phyloP scores from a whole-genome alignment of 78 protist genomes.

The Pelomyxa schiedti region DNA sequence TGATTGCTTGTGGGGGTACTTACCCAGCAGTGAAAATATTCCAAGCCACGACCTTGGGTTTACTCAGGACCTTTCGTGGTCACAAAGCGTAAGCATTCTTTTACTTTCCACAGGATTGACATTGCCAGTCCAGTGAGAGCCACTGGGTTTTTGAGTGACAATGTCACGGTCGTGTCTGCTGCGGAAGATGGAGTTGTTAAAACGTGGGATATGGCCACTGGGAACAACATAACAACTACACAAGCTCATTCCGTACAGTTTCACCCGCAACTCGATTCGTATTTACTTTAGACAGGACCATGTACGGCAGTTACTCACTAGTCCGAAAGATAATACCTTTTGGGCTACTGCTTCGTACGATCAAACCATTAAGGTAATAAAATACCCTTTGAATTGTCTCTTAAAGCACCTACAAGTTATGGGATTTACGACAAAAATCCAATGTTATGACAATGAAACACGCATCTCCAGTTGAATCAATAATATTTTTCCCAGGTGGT shows the following conservation, averaged over 20 bases:
- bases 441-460: conserved; percentile 13
- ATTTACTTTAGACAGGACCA: neutral
- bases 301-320: neutral
- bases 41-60: no score
- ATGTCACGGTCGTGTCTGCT: neutral
- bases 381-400: no score
- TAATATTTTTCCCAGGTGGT: conserved; percentile 22
- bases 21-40: no score
- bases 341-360: conserved; percentile 27
- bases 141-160: neutral
- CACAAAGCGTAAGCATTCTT: no score
- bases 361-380: conserved; percentile 34
- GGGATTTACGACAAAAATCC: conserved; percentile 29
- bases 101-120: no score
- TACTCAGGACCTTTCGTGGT: no score
- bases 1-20: no score
- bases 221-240: neutral
- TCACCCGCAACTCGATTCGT: neutral
- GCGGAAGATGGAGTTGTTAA: neutral
- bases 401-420: no score
- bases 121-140: neutral
- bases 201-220: neutral
- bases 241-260: neutral
- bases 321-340: neutral
- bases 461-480: conserved; percentile 39